phyloP scores from a whole-genome alignment of 768 basidiomycete species.

The Lyophyllum semitale region DNA sequence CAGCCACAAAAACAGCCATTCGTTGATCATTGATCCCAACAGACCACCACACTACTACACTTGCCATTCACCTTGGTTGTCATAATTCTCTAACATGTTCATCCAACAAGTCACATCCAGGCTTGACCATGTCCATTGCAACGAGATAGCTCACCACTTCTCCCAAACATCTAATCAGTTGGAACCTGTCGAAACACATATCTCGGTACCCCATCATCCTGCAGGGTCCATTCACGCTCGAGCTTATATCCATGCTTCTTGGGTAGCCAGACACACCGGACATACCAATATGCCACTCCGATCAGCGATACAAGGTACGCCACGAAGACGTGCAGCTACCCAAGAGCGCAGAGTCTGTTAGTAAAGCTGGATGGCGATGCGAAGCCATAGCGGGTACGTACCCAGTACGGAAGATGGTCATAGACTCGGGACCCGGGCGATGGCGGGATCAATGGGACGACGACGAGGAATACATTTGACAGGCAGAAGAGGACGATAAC shows the following conservation, averaged over 20 bases:
- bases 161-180: neutral
- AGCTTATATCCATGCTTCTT: slow-evolving; percentile 48
- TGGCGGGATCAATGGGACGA: slow-evolving; percentile 67
- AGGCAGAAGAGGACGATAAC: slow-evolving; percentile 57
- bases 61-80: too few relatives aligned
- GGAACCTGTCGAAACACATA: slow-evolving; percentile 48
- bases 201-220: slow-evolving; percentile 62
- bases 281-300: slow-evolving; percentile 59
- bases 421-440: slow-evolving; percentile 51
- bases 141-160: too few relatives aligned
- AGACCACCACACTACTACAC: too few relatives aligned
- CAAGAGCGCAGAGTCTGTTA: neutral
- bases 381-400: slow-evolving; percentile 37
- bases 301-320: slow-evolving; percentile 47
- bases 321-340: slow-evolving; percentile 51
- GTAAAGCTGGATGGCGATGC: slow-evolving; percentile 38
- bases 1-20: too few relatives aligned
- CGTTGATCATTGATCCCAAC: too few relatives aligned
- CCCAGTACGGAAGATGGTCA: slow-evolving; percentile 67
- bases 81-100: too few relatives aligned
- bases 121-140: too few relatives aligned
- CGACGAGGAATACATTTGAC: slow-evolving; percentile 65
- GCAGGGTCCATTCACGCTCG: slow-evolving; percentile 45
- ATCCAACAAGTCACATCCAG: too few relatives aligned
- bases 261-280: slow-evolving; percentile 54